These are phyloP conservation scores for Backusella circina DNA, from an alignment of 192 early-diverging fungal species.

Conservation along the genomic window DNA sequence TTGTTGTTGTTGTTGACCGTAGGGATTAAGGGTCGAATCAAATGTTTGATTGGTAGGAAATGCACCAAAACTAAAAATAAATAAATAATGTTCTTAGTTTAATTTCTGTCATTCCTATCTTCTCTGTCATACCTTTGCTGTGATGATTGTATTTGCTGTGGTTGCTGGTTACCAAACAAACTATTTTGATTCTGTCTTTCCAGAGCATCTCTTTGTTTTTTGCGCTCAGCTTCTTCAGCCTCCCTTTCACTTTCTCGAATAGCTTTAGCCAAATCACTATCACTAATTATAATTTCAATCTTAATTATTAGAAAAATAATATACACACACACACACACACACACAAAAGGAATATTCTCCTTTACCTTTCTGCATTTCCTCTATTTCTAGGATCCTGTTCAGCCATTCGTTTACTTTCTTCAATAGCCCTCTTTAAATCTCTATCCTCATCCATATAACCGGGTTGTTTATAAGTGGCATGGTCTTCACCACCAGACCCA, in stretches of 20 bases:
- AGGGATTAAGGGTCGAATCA: conserved; percentile 17
- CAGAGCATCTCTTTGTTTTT: neutral
- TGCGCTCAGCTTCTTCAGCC: conserved; percentile 23
- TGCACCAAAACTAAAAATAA: neutral
- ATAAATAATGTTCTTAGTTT: neutral
- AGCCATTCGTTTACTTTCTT: conserved; percentile 74
- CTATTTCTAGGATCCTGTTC: conserved; percentile 32
- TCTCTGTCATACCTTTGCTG: neutral
- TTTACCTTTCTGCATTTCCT: neutral
- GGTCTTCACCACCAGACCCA: neutral
- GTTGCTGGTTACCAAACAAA: neutral
- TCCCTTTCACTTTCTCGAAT: conserved; percentile 28
- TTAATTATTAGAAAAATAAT: too few relatives aligned
- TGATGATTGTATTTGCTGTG: neutral
- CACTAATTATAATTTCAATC: too few relatives aligned
- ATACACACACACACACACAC: too few relatives aligned
- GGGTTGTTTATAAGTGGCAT: conserved; percentile 36
- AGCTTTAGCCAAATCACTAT: conserved; percentile 22
- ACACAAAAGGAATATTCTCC: too few relatives aligned
- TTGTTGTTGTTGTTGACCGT: conserved; percentile 13
- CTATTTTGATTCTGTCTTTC: conserved; percentile 6
- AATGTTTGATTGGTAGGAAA: conserved; percentile 11
- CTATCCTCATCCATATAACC: conserved; percentile 68
- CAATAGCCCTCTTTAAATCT: conserved; percentile 78
- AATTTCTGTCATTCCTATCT: neutral